phyloP scores from a whole-genome alignment of 2,329 filamentous ascomycete species.

The Penicillium hesseltinei region DNA sequence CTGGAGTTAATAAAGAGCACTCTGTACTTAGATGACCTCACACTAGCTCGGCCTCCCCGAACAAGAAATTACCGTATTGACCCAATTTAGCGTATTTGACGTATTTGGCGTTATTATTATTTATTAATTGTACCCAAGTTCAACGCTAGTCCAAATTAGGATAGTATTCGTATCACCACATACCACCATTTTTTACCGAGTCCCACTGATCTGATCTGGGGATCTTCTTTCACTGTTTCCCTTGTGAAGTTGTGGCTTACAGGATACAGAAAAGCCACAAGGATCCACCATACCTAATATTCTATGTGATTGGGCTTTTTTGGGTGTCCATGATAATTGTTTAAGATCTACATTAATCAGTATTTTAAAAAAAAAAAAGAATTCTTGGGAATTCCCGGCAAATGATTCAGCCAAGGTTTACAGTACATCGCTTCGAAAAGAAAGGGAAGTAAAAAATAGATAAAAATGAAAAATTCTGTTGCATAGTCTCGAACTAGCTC shows the following conservation, averaged over 20 bases:
- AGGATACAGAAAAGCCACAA: conserved; percentile 7
- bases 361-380: not conserved
- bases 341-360: not conserved
- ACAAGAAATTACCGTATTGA: conserved; percentile 6
- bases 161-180: not conserved
- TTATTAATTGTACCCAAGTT: not conserved
- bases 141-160: conserved; percentile 12
- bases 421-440: not conserved
- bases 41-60: not conserved
- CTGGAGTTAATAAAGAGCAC: conserved; percentile 15
- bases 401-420: conserved; percentile 2
- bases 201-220: conserved; percentile 22
- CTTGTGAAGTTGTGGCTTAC: conserved; percentile 14
- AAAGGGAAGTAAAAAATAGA: too few relatives aligned
- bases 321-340: conserved; percentile 4
- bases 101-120: not conserved
- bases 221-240: conserved; percentile 2
- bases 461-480: not conserved
- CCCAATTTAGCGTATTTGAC: not conserved
- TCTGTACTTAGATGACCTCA: conserved; percentile 12
- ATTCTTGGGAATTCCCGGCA: not conserved
- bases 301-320: conserved; percentile 9
- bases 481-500: conserved; percentile 9
- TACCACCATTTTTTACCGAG: conserved; percentile 4
- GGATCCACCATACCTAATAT: not conserved